Percentiles rank a stretch among this genome's conserved stretches.
Conservation (phyloP, 108 stramenopile species). For the Parmales sp. region DNA sequence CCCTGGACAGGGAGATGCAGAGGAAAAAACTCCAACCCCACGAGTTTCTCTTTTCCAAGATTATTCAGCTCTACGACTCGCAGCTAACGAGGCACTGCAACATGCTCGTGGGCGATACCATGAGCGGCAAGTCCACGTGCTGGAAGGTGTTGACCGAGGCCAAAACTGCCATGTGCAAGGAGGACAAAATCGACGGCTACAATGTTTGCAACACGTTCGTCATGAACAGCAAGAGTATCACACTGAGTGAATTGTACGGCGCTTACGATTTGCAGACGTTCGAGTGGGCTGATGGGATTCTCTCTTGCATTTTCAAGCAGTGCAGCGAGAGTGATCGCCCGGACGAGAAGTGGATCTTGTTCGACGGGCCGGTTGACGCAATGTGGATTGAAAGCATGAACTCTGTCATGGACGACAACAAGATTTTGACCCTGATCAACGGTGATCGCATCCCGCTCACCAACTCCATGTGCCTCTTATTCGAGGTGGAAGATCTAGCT, state of each 20-base stretch:
- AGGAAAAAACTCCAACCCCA: slow-evolving; percentile 38
- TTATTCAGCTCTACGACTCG: slow-evolving; percentile 53
- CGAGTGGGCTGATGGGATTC: slow-evolving; percentile 58
- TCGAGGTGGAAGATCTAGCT: slow-evolving; percentile 52
- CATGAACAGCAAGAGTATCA: slow-evolving; percentile 48
- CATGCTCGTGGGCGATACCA: slow-evolving; percentile 55
- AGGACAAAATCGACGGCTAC: slow-evolving; percentile 28
- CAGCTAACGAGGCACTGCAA: slow-evolving; percentile 61
- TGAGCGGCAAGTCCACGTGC: slow-evolving; percentile 45
- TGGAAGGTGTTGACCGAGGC: slow-evolving; percentile 48
- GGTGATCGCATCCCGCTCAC: slow-evolving; percentile 55
- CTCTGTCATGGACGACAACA: slow-evolving; percentile 65
- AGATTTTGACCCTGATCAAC: slow-evolving; percentile 64
- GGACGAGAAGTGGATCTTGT: slow-evolving; percentile 55
- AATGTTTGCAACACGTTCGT: slow-evolving; percentile 26
- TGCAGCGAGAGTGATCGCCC: slow-evolving; percentile 43
- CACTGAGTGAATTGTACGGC: slow-evolving; percentile 53
- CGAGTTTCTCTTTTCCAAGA: slow-evolving; percentile 41
- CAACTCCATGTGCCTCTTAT: slow-evolving; percentile 44
- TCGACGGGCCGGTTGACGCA: slow-evolving; percentile 58
- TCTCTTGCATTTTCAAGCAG: slow-evolving; percentile 47
- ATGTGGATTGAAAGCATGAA: slow-evolving; percentile 65
- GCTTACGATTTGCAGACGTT: slow-evolving; percentile 50
- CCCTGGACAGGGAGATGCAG: slow-evolving; percentile 27
- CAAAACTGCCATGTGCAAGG: slow-evolving; percentile 26